Evolutionary conservation across 2,329 filamentous ascomycete genomes (phyloP).

Genomic region (Nannizzia gypsea): DNA sequence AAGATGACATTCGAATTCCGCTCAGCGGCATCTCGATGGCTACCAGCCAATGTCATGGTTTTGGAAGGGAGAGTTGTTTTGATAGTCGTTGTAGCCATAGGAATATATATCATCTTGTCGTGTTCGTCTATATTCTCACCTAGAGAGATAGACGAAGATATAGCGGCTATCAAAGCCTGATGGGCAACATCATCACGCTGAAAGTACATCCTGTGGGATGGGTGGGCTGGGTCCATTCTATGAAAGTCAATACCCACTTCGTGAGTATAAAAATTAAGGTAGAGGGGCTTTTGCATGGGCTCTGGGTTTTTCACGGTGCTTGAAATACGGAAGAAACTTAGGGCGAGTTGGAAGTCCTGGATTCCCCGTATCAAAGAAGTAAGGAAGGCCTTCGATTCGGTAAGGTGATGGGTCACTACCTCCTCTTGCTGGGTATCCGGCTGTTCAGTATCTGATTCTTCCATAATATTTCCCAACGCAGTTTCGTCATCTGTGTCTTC

Average conservation of each 20-base stretch:
- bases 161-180: constrained; percentile 79
- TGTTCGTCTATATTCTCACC: constrained; percentile 80
- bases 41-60: constrained; percentile 66
- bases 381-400: constrained; percentile 84
- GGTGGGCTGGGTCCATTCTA: constrained; percentile 79
- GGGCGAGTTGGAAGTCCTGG: constrained; percentile 89
- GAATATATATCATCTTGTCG: constrained; percentile 81
- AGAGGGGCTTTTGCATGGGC: constrained; percentile 56
- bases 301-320: constrained; percentile 62
- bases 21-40: constrained; percentile 62
- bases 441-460: constrained; percentile 50
- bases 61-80: constrained; percentile 92
- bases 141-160: constrained; percentile 83
- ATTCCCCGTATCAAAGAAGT: constrained; percentile 83
- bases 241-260: constrained; percentile 90
- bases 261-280: constrained; percentile 85
- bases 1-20: constrained; percentile 93
- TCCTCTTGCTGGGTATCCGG: constrained; percentile 58
- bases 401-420: constrained; percentile 66
- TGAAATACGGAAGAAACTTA: constrained; percentile 80
- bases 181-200: constrained; percentile 84
- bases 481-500: constrained; percentile 40
- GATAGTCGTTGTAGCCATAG: constrained; percentile 92
- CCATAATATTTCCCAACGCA: constrained; percentile 59
- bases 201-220: constrained; percentile 97